Percentiles rank a stretch among this genome's conserved stretches.
Conservation (phyloP, 139 green algal genomes). For the Penium margaritaceum region DNA sequence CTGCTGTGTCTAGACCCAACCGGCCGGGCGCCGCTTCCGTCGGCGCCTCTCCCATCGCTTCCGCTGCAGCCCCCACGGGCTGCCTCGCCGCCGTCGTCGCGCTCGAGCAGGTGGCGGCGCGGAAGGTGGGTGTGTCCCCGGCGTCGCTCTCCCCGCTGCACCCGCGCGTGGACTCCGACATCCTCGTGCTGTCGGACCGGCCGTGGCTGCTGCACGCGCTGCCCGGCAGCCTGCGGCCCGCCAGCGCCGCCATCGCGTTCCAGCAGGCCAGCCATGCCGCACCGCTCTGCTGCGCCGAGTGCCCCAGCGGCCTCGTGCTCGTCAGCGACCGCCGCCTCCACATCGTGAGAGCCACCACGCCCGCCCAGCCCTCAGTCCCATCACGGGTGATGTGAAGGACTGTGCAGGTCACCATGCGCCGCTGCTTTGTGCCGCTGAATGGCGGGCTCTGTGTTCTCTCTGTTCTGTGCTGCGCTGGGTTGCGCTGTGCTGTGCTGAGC, state of each 20-base stretch:
- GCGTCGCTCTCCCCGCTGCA: constrained; percentile 28
- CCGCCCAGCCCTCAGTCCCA: background rate
- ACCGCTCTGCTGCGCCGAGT: constrained; percentile 27
- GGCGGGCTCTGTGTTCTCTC: background rate
- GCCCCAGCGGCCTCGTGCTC: constrained; percentile 35
- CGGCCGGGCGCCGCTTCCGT: background rate
- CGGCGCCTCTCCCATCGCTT: background rate
- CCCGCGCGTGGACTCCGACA: constrained; percentile 10
- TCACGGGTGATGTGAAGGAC: background rate
- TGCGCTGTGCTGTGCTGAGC: background rate
- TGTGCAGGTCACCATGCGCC: background rate
- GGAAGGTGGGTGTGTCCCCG: constrained; percentile 37
- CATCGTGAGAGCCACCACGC: constrained; percentile 18
- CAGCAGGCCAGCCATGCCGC: constrained; percentile 32
- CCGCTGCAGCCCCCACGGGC: background rate
- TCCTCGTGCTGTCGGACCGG: constrained; percentile 37
- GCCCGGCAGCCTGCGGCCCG: constrained; percentile 7
- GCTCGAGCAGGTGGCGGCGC: constrained; percentile 11
- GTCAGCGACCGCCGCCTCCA: constrained; percentile 37
- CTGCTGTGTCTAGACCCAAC: background rate
- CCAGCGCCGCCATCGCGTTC: constrained; percentile 36
- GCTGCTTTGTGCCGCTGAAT: background rate
- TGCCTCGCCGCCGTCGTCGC: background rate
- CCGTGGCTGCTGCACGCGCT: constrained; percentile 39
- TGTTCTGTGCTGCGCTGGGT: background rate